A percentile compares a stretch with the other conserved stretches of the same genome.
Conservation (phyloP, 129 eudicot genomes). For the Helianthus annuus region DNA sequence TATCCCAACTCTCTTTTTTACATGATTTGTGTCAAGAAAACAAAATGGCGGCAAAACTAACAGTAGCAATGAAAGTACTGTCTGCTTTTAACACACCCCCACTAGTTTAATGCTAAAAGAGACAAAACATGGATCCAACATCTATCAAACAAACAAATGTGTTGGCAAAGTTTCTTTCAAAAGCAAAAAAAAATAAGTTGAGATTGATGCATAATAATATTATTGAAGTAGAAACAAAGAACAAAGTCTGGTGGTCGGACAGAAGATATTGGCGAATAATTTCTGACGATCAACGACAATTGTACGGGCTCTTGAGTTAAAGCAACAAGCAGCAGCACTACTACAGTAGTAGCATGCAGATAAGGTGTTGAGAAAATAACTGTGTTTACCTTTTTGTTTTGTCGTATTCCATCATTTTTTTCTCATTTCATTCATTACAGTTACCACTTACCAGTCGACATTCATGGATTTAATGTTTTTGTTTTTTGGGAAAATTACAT, state of each 20-base stretch:
- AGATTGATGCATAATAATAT: conserved; percentile 4
- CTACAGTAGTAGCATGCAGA: conserved; percentile 20
- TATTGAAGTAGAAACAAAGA: conserved; percentile 20
- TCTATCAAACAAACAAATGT: background rate
- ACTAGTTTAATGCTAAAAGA: background rate
- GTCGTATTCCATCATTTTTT: conserved; percentile 12
- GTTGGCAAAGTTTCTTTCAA: background rate
- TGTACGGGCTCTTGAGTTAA: conserved; percentile 16
- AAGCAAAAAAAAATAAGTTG: background rate
- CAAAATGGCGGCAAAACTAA: conserved; percentile 5
- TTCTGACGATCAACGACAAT: conserved; percentile 23
- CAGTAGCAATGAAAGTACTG: conserved; percentile 10
- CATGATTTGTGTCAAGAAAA: conserved; percentile 17
- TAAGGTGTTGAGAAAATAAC: conserved; percentile 18
- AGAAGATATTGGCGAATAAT: conserved; percentile 29
- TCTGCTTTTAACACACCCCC: background rate
- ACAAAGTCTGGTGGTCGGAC: conserved; percentile 14
- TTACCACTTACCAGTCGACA: background rate
- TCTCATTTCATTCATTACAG: conserved; percentile 20
- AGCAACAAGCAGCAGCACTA: background rate
- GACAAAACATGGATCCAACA: conserved; percentile 18
- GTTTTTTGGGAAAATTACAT: background rate
- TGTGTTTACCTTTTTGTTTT: background rate
- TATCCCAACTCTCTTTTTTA: background rate
- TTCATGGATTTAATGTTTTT: conserved; percentile 12